Evolutionary conservation across 495 filamentous ascomycete genomes (phyloP), one percentile per base, ranked within the genome.

Genomic region (Endocarpon pusillum): DNA sequence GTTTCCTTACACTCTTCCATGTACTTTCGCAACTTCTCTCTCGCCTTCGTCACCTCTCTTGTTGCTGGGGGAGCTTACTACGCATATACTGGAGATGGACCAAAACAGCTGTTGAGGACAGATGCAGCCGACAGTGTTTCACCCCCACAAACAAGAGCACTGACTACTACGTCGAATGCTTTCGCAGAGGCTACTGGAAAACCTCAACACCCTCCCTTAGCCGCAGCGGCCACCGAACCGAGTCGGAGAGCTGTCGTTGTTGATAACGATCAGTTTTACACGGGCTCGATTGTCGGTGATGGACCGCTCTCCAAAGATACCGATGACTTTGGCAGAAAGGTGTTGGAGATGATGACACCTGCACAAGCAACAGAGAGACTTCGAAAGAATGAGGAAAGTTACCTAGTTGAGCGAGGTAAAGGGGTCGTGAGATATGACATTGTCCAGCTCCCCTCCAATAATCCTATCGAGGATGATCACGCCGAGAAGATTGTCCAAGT

Each of bases 401-500:
- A 86, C 52, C 51, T 85, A 16, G 83, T 99, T 20, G 85, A 85
- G 31, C 66, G 89, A 30, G 89, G 87, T 17, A 68, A 81, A 48
- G 89, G 89, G 12, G 86, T 99, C 22, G 73, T 93, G 41, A 73
- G 89, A 27, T 99, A 99, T 48, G 89, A 99, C 54, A 64, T 93
- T n/a, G 80, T 83, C 16, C 89, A 96, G 54, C 67, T 96, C 37
- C 77, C 85, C 2, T 92, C 82, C 54, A 99, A 99, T 52, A 81
- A 93, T 42, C 89, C 89, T 1, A 99, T 99, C 39, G 89, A 99
- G 56, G 89, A 99, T 48, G 89, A 99, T 48, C 89, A 99, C 51
- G 74, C 78, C 20, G 91, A 96, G 59, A 91, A 92, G 67, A 91
- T 96, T 39, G 80, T 96, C 25, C 84, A 97, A 56, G 68, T 94